These are phyloP conservation scores for Neofusicoccum ribis DNA, from an alignment of 2,329 filamentous ascomycete species.

Conservation along the genomic window DNA sequence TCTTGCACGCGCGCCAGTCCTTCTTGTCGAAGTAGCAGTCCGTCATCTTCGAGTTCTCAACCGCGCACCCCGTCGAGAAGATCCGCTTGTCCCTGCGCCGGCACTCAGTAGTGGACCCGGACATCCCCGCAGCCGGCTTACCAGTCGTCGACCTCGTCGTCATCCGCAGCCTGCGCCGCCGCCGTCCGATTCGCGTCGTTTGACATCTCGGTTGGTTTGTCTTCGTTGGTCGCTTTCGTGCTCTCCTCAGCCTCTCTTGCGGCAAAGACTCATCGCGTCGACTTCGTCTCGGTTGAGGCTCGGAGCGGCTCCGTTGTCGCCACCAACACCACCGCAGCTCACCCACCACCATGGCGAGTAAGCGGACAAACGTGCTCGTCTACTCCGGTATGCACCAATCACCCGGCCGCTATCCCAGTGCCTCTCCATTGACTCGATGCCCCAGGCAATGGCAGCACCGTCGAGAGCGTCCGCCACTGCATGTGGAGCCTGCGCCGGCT, in stretches of 20 bases:
- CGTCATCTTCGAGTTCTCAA: conserved; percentile 83
- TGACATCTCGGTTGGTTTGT: conserved; percentile 49
- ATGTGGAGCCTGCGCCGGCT: conserved; percentile 82
- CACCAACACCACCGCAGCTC: conserved; percentile 26
- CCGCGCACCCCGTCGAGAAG: conserved; percentile 90
- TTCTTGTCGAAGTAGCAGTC: conserved; percentile 96
- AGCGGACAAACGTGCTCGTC: conserved; percentile 85
- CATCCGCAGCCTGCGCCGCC: conserved; percentile 50
- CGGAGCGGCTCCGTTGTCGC: conserved; percentile 31
- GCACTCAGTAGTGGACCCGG: background rate
- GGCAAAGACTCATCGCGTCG: background rate
- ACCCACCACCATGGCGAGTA: conserved; percentile 57
- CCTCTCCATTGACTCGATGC: conserved; percentile 20
- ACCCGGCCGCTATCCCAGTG: background rate
- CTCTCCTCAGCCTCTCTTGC: background rate
- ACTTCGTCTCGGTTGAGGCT: conserved; percentile 26
- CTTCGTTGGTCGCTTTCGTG: background rate
- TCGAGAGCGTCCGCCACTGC: conserved; percentile 87
- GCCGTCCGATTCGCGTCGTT: conserved; percentile 52
- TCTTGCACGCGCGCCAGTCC: conserved; percentile 87
- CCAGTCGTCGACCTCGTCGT: conserved; percentile 96
- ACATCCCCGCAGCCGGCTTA: conserved; percentile 47
- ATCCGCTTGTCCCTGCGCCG: conserved; percentile 87
- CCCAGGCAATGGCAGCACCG: conserved; percentile 77
- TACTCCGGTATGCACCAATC: conserved; percentile 69